phyloP scores from a whole-genome alignment of 805 yeast species.

The Priceomyces castillae region DNA sequence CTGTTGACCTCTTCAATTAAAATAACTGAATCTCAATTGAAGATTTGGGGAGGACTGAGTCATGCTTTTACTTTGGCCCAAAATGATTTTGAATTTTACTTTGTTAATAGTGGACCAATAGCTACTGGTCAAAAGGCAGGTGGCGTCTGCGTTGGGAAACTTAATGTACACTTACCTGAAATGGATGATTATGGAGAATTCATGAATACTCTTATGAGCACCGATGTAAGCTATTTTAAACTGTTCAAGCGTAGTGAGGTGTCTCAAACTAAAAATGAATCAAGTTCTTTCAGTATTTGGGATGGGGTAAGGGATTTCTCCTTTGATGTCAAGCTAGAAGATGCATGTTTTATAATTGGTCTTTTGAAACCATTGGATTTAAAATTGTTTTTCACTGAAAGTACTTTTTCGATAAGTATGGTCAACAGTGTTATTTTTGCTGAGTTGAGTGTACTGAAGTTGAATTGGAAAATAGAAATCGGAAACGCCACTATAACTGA shows the following conservation, averaged over 20 bases:
- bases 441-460: slow-evolving; percentile 18
- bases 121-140: neutral
- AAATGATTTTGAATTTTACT: neutral
- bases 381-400: slow-evolving; percentile 16
- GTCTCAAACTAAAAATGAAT: neutral
- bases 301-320: neutral
- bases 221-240: neutral
- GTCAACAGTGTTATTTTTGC: slow-evolving; percentile 12
- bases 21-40: neutral
- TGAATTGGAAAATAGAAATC: slow-evolving; percentile 17
- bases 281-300: neutral
- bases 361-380: slow-evolving; percentile 11
- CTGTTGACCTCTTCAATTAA: neutral
- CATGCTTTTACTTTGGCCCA: neutral
- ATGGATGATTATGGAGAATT: neutral
- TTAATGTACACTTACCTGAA: neutral
- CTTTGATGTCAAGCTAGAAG: slow-evolving; percentile 16
- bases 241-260: neutral
- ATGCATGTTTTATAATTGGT: slow-evolving; percentile 19
- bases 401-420: slow-evolving; percentile 13
- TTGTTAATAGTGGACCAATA: neutral
- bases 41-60: slow-evolving; percentile 1
- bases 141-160: neutral
- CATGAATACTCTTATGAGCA: neutral
- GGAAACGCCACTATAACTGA: slow-evolving; percentile 17